These are phyloP conservation scores for Moniliella sp. DNA, from an alignment of 1,284 basidiomycete species.

Conservation along the genomic window DNA sequence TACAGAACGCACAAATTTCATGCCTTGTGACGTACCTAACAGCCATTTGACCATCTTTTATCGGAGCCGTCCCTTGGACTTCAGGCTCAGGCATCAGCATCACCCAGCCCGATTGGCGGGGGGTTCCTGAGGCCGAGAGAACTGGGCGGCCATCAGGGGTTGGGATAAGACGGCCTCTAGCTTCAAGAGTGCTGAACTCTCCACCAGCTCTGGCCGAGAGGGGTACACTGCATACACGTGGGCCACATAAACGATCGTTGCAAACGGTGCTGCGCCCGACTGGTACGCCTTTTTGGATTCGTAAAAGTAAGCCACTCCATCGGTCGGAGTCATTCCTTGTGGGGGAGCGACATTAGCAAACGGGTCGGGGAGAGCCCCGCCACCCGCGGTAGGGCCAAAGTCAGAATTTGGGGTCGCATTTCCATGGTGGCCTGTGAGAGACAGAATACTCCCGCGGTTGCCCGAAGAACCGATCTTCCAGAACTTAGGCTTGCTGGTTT, in stretches of 20 bases:
- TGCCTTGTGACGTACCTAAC: too few relatives aligned
- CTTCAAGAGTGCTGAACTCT: slow-evolving; percentile 29
- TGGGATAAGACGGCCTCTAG: slow-evolving; percentile 25
- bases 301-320: slow-evolving; percentile 26
- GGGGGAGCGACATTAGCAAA: slow-evolving; percentile 14
- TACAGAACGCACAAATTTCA: too few relatives aligned
- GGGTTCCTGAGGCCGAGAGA: slow-evolving; percentile 42
- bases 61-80: slow-evolving; percentile 46
- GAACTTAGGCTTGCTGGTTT: slow-evolving; percentile 12
- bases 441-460: slow-evolving; percentile 15
- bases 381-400: slow-evolving; percentile 1
- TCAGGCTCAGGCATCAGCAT: slow-evolving; percentile 35
- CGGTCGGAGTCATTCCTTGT: slow-evolving; percentile 17
- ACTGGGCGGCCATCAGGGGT: slow-evolving; percentile 4
- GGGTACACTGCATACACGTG: slow-evolving; percentile 31
- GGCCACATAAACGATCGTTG: slow-evolving; percentile 20
- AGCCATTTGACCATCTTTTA: slow-evolving; percentile 83
- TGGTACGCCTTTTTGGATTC: slow-evolving; percentile 27
- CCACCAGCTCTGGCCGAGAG: slow-evolving; percentile 27
- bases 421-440: slow-evolving; percentile 10
- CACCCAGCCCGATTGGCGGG: slow-evolving; percentile 35
- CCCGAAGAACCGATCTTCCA: slow-evolving; percentile 12
- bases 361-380: slow-evolving; percentile 2
- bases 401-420: too few relatives aligned
- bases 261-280: too few relatives aligned